Percentiles rank a stretch among this genome's conserved stretches.
phyloP scores from a whole-genome alignment of 106 monocot species.

The Acorus gramineus region DNA sequence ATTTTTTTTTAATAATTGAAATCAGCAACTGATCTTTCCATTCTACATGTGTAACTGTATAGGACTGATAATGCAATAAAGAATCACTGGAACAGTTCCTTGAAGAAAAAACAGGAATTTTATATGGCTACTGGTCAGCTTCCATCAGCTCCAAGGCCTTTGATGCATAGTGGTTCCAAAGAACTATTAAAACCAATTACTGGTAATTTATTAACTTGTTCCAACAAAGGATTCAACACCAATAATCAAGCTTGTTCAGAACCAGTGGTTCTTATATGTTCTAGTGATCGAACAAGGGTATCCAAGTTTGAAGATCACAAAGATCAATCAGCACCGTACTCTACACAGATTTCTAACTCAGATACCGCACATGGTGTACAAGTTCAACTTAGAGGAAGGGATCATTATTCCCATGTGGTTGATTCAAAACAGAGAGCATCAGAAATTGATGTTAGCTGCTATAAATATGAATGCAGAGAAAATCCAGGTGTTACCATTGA shows the following conservation, averaged over 20 bases:
- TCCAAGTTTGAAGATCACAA: conserved; percentile 16
- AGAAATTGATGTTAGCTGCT: conserved; percentile 11
- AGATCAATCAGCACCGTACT: neutral
- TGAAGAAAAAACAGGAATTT: conserved; percentile 73
- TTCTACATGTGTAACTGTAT: conserved; percentile 4
- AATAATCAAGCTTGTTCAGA: conserved; percentile 4
- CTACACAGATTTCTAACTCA: conserved; percentile 5
- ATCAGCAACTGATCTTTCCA: neutral
- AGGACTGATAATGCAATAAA: conserved; percentile 92
- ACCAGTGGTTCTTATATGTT: conserved; percentile 4
- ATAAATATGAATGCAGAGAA: conserved; percentile 5
- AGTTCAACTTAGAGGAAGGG: neutral
- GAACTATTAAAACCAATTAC: conserved; percentile 12
- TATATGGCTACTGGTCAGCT: conserved; percentile 46
- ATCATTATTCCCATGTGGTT: conserved; percentile 14
- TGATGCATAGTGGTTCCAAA: conserved; percentile 18
- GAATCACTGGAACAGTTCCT: conserved; percentile 90
- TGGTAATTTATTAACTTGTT: conserved; percentile 10
- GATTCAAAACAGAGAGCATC: conserved; percentile 1
- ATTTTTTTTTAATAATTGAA: neutral
- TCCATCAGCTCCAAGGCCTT: conserved; percentile 24
- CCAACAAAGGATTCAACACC: conserved; percentile 10
- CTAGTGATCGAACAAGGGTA: conserved; percentile 1
- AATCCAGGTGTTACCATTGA: neutral
- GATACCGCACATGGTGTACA: conserved; percentile 10